Percentiles rank a stretch among this genome's conserved stretches.
These are phyloP conservation scores for Rhododendron kiyosumense DNA, from an alignment of 148 eudicot species.

Conservation along the genomic window DNA sequence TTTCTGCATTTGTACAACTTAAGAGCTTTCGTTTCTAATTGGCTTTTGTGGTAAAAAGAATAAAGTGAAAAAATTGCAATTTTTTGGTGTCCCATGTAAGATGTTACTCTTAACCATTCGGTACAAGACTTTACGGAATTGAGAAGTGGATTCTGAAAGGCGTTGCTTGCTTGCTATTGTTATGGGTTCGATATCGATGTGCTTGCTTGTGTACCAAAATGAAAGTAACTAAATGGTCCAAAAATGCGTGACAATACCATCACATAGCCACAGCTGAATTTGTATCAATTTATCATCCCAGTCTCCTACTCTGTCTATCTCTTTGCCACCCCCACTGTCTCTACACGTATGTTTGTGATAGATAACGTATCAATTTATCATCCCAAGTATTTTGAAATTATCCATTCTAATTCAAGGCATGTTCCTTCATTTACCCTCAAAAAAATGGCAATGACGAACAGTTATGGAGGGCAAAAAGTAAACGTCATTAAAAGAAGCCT, in stretches of 20 bases:
- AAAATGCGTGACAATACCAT: too few species aligned
- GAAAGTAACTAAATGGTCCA: too few species aligned
- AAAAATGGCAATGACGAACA: background rate
- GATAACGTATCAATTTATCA: background rate
- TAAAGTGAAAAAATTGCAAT: too few species aligned
- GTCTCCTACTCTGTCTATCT: background rate
- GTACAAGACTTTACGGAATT: background rate
- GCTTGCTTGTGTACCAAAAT: too few species aligned
- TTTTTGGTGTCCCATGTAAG: background rate
- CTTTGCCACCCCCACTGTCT: background rate
- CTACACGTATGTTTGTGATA: background rate
- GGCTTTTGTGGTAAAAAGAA: background rate
- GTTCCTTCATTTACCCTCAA: background rate
- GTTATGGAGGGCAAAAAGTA: background rate
- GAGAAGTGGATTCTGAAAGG: too few species aligned
- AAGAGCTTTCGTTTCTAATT: background rate
- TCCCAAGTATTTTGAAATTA: background rate
- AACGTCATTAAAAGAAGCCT: background rate
- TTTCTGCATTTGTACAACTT: background rate
- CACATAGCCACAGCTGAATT: too few species aligned
- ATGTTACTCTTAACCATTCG: background rate
- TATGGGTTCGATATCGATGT: too few species aligned
- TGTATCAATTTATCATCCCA: too few species aligned
- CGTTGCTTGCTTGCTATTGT: too few species aligned
- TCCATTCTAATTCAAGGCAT: background rate